Percentiles rank a stretch among this genome's conserved stretches.
These are phyloP conservation scores for Cunninghamia lanceolata DNA, from an alignment of 75 land plant genomes.

Conservation along the genomic window DNA sequence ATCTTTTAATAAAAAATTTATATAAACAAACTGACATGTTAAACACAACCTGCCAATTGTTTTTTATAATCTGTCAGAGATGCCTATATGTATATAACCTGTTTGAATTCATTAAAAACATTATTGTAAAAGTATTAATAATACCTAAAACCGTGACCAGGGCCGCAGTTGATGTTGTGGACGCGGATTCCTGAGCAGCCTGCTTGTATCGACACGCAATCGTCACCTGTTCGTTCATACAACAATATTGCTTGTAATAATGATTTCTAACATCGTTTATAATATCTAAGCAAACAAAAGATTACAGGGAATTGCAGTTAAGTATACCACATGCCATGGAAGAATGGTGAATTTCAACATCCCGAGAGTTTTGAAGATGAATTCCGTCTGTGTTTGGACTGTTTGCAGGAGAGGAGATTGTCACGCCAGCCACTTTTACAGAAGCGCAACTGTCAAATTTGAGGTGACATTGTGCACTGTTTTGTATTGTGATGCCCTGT, in stretches of 20 bases:
- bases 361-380: constrained; percentile 24
- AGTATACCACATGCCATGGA: constrained; percentile 32
- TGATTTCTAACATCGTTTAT: too few species aligned
- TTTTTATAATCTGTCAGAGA: too few species aligned
- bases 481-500: constrained; percentile 19
- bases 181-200: constrained; percentile 56
- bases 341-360: constrained; percentile 34
- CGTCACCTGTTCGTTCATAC: constrained; percentile 7
- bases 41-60: too few species aligned
- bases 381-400: constrained; percentile 62
- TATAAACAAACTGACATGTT: too few species aligned
- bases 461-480: constrained; percentile 41
- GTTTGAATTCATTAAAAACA: too few species aligned
- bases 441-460: constrained; percentile 24
- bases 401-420: constrained; percentile 30
- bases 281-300: too few species aligned
- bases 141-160: too few species aligned
- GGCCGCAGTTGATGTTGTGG: constrained; percentile 46
- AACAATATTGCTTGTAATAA: too few species aligned
- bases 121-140: neutral
- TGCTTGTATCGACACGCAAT: constrained; percentile 12
- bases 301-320: too few species aligned
- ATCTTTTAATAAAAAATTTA: too few species aligned
- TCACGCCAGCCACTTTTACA: constrained; percentile 21
- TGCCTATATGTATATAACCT: too few species aligned